phyloP scores from a whole-genome alignment of 257 asterid genomes.

The Orobanche coerulescens region DNA sequence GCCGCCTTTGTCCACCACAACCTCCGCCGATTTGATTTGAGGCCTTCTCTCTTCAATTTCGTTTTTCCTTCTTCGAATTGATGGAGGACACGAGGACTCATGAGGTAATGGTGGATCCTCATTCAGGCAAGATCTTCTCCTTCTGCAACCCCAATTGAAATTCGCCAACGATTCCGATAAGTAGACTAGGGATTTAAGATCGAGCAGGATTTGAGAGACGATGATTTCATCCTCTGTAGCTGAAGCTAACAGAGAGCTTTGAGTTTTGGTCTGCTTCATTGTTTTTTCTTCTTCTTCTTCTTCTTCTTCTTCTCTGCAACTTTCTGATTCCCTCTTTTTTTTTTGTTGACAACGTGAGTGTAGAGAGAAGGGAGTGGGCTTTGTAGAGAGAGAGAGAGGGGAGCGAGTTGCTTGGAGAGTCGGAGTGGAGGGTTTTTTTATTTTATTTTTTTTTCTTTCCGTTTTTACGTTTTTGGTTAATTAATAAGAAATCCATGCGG shows the following conservation, averaged over 20 bases:
- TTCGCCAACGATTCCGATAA: constrained; percentile 12
- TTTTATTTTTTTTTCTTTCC: not conserved
- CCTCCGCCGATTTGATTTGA: constrained; percentile 21
- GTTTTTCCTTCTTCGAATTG: not conserved
- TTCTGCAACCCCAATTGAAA: constrained; percentile 27
- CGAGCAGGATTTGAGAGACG: constrained; percentile 38
- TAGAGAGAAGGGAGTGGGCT: not conserved
- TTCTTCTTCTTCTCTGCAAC: not conserved
- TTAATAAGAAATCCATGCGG: constrained; percentile 16
- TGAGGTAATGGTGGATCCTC: not conserved
- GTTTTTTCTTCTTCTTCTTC: not conserved
- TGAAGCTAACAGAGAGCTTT: constrained; percentile 6
- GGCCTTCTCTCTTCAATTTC: constrained; percentile 9
- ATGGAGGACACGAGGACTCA: not conserved
- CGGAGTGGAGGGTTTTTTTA: constrained; percentile 12
- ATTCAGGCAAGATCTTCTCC: constrained; percentile 38
- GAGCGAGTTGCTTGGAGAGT: not conserved
- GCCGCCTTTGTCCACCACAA: constrained; percentile 17
- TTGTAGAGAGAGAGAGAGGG: not conserved
- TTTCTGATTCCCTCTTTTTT: not conserved
- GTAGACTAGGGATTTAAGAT: constrained; percentile 18
- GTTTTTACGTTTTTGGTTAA: not conserved
- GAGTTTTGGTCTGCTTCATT: constrained; percentile 23
- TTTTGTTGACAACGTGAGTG: constrained; percentile 15
- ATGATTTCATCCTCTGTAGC: constrained; percentile 30